Conservation (phyloP, 495 filamentous ascomycete species). For the Aspergillus homomorphus region DNA sequence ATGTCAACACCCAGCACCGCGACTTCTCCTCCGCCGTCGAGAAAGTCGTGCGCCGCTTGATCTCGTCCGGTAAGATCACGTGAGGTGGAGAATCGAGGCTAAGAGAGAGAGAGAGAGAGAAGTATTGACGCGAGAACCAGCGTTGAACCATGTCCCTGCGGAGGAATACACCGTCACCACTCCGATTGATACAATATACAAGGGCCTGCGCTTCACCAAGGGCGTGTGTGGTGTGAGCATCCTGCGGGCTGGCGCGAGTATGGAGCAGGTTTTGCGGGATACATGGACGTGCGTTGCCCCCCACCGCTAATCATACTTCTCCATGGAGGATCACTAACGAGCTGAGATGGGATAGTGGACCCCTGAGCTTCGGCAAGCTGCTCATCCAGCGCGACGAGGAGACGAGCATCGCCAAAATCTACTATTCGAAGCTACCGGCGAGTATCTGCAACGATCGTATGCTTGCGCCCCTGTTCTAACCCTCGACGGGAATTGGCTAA, state of each 20-base stretch:
- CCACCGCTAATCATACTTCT: background rate
- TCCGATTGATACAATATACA: slow-evolving; percentile 11
- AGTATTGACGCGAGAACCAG: background rate
- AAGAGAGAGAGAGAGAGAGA: too few relatives aligned
- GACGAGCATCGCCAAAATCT: slow-evolving; percentile 15
- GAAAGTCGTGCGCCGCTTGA: slow-evolving; percentile 13
- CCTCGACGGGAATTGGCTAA: background rate
- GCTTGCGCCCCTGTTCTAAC: background rate
- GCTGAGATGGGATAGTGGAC: slow-evolving; percentile 6
- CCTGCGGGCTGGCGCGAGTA: slow-evolving; percentile 21
- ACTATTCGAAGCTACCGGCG: slow-evolving; percentile 22
- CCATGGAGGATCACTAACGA: background rate
- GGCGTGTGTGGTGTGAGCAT: slow-evolving; percentile 23
- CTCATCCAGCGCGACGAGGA: slow-evolving; percentile 25
- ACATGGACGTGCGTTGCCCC: slow-evolving; percentile 14
- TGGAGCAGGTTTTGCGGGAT: slow-evolving; percentile 20
- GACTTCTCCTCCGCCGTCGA: slow-evolving; percentile 18
- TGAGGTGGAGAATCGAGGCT: background rate
- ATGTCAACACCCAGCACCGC: slow-evolving; percentile 7
- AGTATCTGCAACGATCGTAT: slow-evolving; percentile 13
- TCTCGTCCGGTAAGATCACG: slow-evolving; percentile 11
- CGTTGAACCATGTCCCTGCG: slow-evolving; percentile 15
- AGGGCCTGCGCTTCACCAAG: slow-evolving; percentile 12
- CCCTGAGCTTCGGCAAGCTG: slow-evolving; percentile 20
- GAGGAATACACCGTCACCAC: slow-evolving; percentile 13